phyloP scores from a whole-genome alignment of 306 rosid genomes.

The Acmispon strigosus region DNA sequence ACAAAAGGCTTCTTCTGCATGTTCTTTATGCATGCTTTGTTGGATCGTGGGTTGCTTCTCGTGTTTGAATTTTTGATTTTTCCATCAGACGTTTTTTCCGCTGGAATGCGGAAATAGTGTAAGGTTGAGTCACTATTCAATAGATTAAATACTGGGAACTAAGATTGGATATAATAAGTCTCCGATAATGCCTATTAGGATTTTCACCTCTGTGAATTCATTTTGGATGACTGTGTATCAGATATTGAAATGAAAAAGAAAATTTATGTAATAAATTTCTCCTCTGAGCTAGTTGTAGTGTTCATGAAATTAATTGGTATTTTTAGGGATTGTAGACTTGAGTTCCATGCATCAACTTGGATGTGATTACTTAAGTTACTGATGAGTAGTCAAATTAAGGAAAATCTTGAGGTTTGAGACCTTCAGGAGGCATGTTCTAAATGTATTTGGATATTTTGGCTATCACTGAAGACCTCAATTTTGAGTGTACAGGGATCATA shows the following conservation, averaged over 20 bases:
- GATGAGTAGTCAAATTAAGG: not conserved
- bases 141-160: not conserved
- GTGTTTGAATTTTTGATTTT: not conserved
- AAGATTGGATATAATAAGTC: not conserved
- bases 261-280: not conserved
- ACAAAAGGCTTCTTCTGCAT: constrained; percentile 6
- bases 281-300: not conserved
- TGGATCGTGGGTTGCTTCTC: not conserved
- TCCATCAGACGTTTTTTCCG: not conserved
- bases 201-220: not conserved
- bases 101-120: not conserved
- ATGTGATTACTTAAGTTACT: not conserved
- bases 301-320: not conserved
- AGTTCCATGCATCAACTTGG: not conserved
- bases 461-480: too few relatives aligned
- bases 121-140: not conserved
- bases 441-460: not conserved
- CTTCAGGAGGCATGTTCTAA: not conserved
- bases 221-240: not conserved
- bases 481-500: too few relatives aligned
- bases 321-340: not conserved
- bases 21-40: not conserved
- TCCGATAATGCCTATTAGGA: not conserved
- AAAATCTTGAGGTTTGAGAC: not conserved
- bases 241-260: not conserved